These are phyloP conservation scores for Phytopythium boreale DNA, from an alignment of 352 stramenopile genomes.

Conservation along the genomic window DNA sequence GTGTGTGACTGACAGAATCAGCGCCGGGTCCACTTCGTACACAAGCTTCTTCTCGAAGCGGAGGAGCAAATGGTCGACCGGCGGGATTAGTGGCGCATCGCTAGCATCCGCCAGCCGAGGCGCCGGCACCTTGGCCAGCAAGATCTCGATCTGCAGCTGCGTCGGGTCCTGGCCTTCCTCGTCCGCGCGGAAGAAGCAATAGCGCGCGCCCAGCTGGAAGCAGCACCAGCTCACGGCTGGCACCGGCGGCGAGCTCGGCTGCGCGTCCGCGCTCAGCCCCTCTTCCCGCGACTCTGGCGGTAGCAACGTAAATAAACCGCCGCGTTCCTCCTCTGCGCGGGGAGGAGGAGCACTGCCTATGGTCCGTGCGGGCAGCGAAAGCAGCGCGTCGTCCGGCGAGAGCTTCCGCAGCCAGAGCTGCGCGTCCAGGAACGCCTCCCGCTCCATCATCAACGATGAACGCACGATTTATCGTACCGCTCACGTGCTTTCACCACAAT, in stretches of 20 bases:
- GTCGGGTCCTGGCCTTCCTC: constrained; percentile 27
- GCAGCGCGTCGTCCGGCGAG: constrained; percentile 8
- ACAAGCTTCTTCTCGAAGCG: constrained; percentile 23
- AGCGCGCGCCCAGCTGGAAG: constrained; percentile 30
- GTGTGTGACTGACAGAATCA: neutral
- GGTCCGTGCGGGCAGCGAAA: neutral
- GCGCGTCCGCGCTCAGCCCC: neutral
- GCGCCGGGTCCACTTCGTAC: constrained; percentile 23
- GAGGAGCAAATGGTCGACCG: constrained; percentile 10
- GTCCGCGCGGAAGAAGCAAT: constrained; percentile 27
- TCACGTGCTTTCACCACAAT: neutral
- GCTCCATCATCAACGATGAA: constrained; percentile 3
- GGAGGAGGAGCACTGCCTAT: neutral
- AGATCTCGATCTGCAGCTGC: constrained; percentile 26
- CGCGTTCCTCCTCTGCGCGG: neutral
- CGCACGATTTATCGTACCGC: neutral
- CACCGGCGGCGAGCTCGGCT: constrained; percentile 1
- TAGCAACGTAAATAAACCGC: neutral
- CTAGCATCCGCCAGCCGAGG: neutral
- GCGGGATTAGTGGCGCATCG: too few relatives aligned
- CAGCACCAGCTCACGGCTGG: constrained; percentile 18
- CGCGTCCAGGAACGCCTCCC: constrained; percentile 13
- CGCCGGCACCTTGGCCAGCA: neutral
- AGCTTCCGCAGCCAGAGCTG: constrained; percentile 26
- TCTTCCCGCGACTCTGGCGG: neutral